Percentiles rank a stretch among this genome's conserved stretches.
phyloP scores from a whole-genome alignment of 2,329 filamentous ascomycete species.

The Mariannaea elegans region DNA sequence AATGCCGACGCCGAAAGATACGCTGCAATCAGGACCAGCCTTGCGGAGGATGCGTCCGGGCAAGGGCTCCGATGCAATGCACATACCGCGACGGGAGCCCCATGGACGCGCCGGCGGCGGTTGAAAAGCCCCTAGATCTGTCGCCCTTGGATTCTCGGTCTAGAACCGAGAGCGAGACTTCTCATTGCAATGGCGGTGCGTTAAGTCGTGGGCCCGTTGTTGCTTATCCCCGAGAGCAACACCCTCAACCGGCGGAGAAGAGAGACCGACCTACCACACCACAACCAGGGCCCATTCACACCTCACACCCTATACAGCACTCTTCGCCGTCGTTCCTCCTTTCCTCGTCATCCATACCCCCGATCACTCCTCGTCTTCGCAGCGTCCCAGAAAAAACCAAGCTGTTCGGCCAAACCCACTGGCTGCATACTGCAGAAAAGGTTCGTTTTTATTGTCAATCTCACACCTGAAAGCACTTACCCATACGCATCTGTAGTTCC shows the following conservation, averaged over 20 bases:
- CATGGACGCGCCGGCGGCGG: neutral
- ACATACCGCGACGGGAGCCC: slow-evolving; percentile 35
- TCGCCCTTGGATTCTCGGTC: neutral
- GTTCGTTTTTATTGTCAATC: slow-evolving; percentile 1
- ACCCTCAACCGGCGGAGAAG: neutral
- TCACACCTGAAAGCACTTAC: slow-evolving; percentile 9
- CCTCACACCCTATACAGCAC: neutral
- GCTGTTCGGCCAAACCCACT: slow-evolving; percentile 40
- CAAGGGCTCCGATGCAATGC: slow-evolving; percentile 34
- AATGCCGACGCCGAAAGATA: slow-evolving; percentile 39
- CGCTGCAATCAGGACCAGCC: slow-evolving; percentile 35
- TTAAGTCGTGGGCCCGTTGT: neutral
- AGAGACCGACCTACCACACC: neutral
- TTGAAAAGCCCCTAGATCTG: neutral
- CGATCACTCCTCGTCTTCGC: slow-evolving; percentile 35
- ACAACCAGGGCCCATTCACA: neutral
- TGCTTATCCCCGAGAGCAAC: slow-evolving; percentile 27
- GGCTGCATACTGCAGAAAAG: slow-evolving; percentile 40
- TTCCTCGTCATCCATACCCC: slow-evolving; percentile 30
- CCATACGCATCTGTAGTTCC: slow-evolving; percentile 31
- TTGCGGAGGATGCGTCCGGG: slow-evolving; percentile 36
- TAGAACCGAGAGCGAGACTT: slow-evolving; percentile 7
- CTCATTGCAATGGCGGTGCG: neutral
- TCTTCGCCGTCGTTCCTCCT: neutral
- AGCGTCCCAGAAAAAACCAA: slow-evolving; percentile 41